These are phyloP conservation scores for Xylaria telfairii DNA, from an alignment of 495 filamentous ascomycete genomes.

Conservation along the genomic window DNA sequence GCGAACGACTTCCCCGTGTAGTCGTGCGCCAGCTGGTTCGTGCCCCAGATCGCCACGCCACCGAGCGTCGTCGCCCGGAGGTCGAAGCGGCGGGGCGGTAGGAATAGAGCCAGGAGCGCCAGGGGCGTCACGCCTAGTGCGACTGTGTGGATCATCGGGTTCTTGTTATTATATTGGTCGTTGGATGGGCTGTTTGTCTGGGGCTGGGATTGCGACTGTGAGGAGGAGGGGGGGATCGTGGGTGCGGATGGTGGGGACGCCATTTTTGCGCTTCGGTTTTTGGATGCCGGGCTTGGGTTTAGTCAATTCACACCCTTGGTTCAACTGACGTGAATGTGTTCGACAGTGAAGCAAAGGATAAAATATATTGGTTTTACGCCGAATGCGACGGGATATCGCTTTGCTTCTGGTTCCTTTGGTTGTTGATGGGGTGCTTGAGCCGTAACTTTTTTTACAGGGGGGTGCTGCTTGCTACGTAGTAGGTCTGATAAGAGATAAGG, in stretches of 20 bases:
- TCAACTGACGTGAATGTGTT: no score
- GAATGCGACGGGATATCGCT: neutral
- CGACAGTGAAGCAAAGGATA: no score
- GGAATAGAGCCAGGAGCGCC: constrained; percentile 70
- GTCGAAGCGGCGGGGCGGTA: constrained; percentile 84
- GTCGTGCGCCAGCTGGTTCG: constrained; percentile 68
- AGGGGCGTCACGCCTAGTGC: constrained; percentile 69
- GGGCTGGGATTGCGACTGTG: constrained; percentile 23
- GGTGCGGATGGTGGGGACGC: constrained; percentile 13
- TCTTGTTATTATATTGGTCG: constrained; percentile 26
- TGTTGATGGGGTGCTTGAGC: neutral
- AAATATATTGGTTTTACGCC: neutral
- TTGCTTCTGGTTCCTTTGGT: neutral
- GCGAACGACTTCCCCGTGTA: constrained; percentile 63
- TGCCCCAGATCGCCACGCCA: constrained; percentile 63
- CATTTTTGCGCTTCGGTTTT: constrained; percentile 6
- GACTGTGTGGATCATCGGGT: constrained; percentile 62
- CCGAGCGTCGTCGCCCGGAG: constrained; percentile 67
- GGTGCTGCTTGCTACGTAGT: neutral
- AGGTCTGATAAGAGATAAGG: constrained; percentile 27
- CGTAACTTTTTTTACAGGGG: constrained; percentile 15
- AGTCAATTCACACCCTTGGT: neutral
- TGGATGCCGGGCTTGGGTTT: neutral
- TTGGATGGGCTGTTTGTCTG: neutral
- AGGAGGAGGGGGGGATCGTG: constrained; percentile 20